Conservation (phyloP, 495 filamentous ascomycete genomes). For the Xylona heveae region DNA sequence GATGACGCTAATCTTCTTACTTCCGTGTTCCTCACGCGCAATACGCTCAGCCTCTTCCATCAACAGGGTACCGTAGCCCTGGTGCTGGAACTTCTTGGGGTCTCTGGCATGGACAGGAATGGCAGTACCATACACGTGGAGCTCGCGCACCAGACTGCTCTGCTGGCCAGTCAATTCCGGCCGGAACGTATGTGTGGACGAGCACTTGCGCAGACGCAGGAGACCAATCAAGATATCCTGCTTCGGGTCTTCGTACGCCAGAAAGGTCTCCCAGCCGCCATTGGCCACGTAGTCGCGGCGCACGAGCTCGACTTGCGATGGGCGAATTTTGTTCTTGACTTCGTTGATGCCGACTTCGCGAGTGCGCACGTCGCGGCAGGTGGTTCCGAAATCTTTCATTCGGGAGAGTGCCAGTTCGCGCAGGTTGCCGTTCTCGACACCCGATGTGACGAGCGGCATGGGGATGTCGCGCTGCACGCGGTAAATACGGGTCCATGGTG, state of each 20-base stretch:
- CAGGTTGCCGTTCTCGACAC: slow-evolving; percentile 94
- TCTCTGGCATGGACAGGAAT: slow-evolving; percentile 89
- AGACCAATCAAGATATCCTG: slow-evolving; percentile 93
- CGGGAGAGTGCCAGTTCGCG: slow-evolving; percentile 77
- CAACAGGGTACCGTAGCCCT: slow-evolving; percentile 82
- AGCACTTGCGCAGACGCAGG: slow-evolving; percentile 78
- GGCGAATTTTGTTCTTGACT: slow-evolving; percentile 94
- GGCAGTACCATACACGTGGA: slow-evolving; percentile 91
- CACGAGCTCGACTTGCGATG: slow-evolving; percentile 91
- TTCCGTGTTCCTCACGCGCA: slow-evolving; percentile 80
- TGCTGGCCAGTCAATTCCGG: slow-evolving; percentile 67
- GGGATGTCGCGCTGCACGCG: slow-evolving; percentile 96
- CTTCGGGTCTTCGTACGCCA: slow-evolving; percentile 95
- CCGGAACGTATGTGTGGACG: slow-evolving; percentile 71
- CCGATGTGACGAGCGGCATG: slow-evolving; percentile 91
- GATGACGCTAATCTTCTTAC: slow-evolving; percentile 84
- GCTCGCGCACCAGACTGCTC: slow-evolving; percentile 78
- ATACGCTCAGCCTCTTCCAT: slow-evolving; percentile 98
- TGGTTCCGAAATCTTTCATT: slow-evolving; percentile 98
- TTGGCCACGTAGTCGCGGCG: slow-evolving; percentile 89
- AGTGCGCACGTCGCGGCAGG: slow-evolving; percentile 92
- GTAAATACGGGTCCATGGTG: slow-evolving; percentile 97
- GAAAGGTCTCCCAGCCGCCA: slow-evolving; percentile 93
- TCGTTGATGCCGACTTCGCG: slow-evolving; percentile 97
- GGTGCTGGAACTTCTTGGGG: slow-evolving; percentile 92